Evolutionary conservation across 768 basidiomycete species (phyloP).

Genomic region (Calocybe gangraenosa): DNA sequence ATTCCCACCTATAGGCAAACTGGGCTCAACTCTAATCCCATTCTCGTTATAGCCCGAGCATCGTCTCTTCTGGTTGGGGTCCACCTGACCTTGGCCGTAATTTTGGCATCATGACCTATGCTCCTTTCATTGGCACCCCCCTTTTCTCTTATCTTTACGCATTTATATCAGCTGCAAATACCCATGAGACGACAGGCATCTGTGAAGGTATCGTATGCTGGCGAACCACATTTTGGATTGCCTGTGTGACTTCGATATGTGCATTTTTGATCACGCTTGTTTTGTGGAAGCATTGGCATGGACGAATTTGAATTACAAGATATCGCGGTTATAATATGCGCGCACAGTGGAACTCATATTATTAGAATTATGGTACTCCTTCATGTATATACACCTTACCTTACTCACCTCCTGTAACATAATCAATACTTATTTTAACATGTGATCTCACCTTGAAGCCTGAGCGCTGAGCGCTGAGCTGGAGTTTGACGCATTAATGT

Average conservation of each 20-base stretch:
- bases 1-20: not conserved
- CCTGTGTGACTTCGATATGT: slow-evolving; percentile 35
- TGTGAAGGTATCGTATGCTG: slow-evolving; percentile 65
- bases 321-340: not conserved
- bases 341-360: not conserved
- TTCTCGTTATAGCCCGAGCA: slow-evolving; percentile 52
- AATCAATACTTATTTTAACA: no score
- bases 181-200: slow-evolving; percentile 32
- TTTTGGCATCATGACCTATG: slow-evolving; percentile 70
- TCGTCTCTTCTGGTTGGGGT: slow-evolving; percentile 73
- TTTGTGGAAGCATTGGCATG: slow-evolving; percentile 65
- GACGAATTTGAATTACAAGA: slow-evolving; percentile 35
- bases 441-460: no score
- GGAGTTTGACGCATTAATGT: no score
- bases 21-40: not conserved
- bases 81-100: slow-evolving; percentile 67
- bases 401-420: no score
- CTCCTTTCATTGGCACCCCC: slow-evolving; percentile 72
- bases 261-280: slow-evolving; percentile 41
- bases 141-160: slow-evolving; percentile 80
- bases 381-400: no score
- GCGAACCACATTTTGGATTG: slow-evolving; percentile 59
- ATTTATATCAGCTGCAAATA: slow-evolving; percentile 52
- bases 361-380: no score
- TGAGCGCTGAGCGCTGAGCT: no score